These are phyloP conservation scores for Aspergillus hortae DNA, from an alignment of 2,329 filamentous ascomycete genomes.

Conservation along the genomic window DNA sequence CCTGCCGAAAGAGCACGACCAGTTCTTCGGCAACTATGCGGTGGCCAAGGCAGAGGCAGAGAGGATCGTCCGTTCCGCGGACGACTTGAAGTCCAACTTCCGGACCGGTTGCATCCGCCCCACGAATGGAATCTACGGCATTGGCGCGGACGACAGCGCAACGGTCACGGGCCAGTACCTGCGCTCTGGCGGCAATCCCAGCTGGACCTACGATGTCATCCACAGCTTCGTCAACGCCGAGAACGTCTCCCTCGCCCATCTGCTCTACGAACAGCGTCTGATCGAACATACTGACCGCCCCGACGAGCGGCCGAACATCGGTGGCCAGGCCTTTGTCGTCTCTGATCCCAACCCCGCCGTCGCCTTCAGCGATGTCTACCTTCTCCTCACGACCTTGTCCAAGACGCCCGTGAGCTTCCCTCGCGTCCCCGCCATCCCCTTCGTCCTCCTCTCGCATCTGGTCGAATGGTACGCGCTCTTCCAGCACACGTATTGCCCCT, in stretches of 20 bases:
- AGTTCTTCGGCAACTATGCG: constrained; percentile 51
- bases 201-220: constrained; percentile 45
- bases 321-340: constrained; percentile 49
- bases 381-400: constrained; percentile 24
- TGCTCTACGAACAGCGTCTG: constrained; percentile 52
- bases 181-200: constrained; percentile 32
- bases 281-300: constrained; percentile 28
- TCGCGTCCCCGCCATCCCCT: constrained; percentile 18
- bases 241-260: constrained; percentile 54
- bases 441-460: constrained; percentile 30
- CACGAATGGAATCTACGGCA: constrained; percentile 53
- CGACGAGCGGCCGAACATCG: constrained; percentile 26
- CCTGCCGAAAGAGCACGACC: constrained; percentile 37
- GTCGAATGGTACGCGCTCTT: constrained; percentile 30
- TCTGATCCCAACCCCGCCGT: constrained; percentile 49
- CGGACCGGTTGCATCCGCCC: constrained; percentile 55
- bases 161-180: constrained; percentile 41
- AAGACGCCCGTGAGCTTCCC: constrained; percentile 29
- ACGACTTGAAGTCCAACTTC: constrained; percentile 38
- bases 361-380: constrained; percentile 30
- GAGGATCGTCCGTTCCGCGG: constrained; percentile 46
- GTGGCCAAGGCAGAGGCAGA: constrained; percentile 52
- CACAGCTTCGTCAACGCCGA: constrained; percentile 51
- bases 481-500: constrained; percentile 23
- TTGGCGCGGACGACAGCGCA: constrained; percentile 37